A percentile compares a stretch with the other conserved stretches of the same genome.
Conservation (phyloP, 352 stramenopile genomes). For the Peronospora belbahrii region DNA sequence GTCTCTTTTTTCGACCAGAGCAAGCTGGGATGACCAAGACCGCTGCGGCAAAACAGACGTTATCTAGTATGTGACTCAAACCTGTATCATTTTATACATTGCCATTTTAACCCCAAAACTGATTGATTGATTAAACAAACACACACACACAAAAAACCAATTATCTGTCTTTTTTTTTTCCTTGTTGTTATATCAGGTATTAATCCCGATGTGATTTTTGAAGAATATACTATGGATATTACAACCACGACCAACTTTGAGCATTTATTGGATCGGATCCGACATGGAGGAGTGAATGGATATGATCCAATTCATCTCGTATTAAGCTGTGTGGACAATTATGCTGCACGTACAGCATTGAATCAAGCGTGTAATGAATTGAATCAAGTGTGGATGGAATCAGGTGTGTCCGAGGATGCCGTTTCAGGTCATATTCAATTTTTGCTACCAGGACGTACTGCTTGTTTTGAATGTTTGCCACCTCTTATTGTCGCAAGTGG, state of each 20-base stretch:
- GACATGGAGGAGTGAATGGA: constrained; percentile 56
- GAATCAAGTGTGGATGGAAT: constrained; percentile 87
- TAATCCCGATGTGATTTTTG: constrained; percentile 85
- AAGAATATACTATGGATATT: constrained; percentile 85
- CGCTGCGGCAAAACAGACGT: constrained; percentile 76
- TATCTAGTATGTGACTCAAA: constrained; percentile 64
- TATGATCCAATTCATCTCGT: constrained; percentile 66
- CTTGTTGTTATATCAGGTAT: too few species aligned
- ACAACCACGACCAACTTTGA: constrained; percentile 82
- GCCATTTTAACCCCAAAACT: too few species aligned
- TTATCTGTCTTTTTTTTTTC: too few species aligned
- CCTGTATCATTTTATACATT: too few species aligned
- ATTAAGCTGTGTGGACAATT: constrained; percentile 88
- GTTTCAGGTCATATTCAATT: constrained; percentile 88
- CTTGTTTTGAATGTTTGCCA: constrained; percentile 86
- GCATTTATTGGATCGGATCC: constrained; percentile 68
- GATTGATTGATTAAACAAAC: too few species aligned
- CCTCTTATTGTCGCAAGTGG: constrained; percentile 81
- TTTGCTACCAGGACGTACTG: constrained; percentile 72
- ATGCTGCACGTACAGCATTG: constrained; percentile 75
- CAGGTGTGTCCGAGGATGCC: constrained; percentile 84
- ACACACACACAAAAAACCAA: too few species aligned
- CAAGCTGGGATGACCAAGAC: constrained; percentile 85
- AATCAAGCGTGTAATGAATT: constrained; percentile 87
- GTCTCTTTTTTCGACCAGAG: constrained; percentile 85